Conservation (phyloP, 2,329 filamentous ascomycete genomes). For the Biscogniauxia sp. region DNA sequence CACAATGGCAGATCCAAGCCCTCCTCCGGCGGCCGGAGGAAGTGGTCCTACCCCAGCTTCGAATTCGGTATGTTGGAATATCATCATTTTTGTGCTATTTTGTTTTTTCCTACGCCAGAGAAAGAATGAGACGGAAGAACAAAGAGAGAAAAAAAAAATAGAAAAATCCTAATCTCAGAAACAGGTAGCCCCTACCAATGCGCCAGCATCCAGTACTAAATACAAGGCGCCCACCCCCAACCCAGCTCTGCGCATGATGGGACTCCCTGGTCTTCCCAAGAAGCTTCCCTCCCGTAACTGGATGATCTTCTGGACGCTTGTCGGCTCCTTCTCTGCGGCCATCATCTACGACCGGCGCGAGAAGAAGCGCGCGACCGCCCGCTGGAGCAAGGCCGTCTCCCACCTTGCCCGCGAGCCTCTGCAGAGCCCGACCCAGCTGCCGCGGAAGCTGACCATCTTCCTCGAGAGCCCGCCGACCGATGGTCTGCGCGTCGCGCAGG, state of each 20-base stretch:
- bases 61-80: slow-evolving; percentile 1
- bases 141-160: background rate
- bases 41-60: slow-evolving; percentile 8
- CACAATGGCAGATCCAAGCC: slow-evolving; percentile 7
- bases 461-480: slow-evolving; percentile 85
- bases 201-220: slow-evolving; percentile 28
- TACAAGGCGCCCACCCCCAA: slow-evolving; percentile 56
- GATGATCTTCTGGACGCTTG: slow-evolving; percentile 88
- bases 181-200: slow-evolving; percentile 6
- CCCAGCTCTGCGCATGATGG: slow-evolving; percentile 75
- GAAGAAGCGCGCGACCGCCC: slow-evolving; percentile 78
- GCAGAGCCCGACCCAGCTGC: slow-evolving; percentile 65
- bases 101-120: background rate
- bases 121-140: background rate
- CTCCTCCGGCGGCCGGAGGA: slow-evolving; percentile 14
- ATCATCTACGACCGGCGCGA: slow-evolving; percentile 91
- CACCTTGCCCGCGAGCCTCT: slow-evolving; percentile 78
- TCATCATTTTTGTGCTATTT: no score
- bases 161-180: slow-evolving; percentile 1
- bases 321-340: slow-evolving; percentile 72
- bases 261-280: slow-evolving; percentile 77
- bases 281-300: slow-evolving; percentile 94
- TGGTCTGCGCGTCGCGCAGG: slow-evolving; percentile 77
- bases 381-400: slow-evolving; percentile 83
- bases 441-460: slow-evolving; percentile 82